Base-by-base conservation (phyloP, 148 eudicot species). In the Cornus florida region DNA sequence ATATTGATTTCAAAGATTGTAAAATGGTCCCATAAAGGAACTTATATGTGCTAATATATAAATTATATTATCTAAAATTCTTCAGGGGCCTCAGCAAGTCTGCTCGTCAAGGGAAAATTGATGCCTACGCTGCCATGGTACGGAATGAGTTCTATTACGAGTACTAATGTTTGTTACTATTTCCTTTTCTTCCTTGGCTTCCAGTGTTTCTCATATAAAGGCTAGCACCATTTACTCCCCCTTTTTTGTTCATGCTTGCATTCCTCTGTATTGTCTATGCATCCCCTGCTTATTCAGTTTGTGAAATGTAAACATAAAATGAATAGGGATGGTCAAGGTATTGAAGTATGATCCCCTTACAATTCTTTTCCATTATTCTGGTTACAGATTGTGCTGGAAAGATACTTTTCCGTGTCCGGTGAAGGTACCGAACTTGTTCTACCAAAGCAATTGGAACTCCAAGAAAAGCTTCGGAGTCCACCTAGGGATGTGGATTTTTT, bases 311-410 rank as follows among this genome's bases (percentile, higher is more conserved):
- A 35, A 7, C 53, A 48, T 16, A 46, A 41, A 33, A 33, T 10
- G 32, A 20, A 3, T 20, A 53, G 35, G 60, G 75, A 59, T 59
- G 69, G 14, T 2, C 14, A 28, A 17, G 17, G 10, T 53, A 10
- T 35, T 13, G 46, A 70, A 57, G 48, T 53, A 60, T 9, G 24
- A 22, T 12, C 8, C 7, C 73, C 48, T 75, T 70, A 53, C 14
- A 2, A 3, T 22, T 39, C 24, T 57, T 11, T 20, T 19, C 22
- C 8, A 4, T 43, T 31, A 60, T 31, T 72, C 31, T 66, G 69
- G 10, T 81, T 81, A 71, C 91, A 95, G 98, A 88, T 93, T 93
- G 85, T 95, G 82, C 87, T 95, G 77, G 92, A 95, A 70, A 88
- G 97, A 81, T 95, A 95, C 80, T 93, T 89, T 86, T 82, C 93